Evolutionary conservation across 768 basidiomycete genomes (phyloP), one percentile per base, ranked within the genome.

Genomic region (Auricularia sp.): DNA sequence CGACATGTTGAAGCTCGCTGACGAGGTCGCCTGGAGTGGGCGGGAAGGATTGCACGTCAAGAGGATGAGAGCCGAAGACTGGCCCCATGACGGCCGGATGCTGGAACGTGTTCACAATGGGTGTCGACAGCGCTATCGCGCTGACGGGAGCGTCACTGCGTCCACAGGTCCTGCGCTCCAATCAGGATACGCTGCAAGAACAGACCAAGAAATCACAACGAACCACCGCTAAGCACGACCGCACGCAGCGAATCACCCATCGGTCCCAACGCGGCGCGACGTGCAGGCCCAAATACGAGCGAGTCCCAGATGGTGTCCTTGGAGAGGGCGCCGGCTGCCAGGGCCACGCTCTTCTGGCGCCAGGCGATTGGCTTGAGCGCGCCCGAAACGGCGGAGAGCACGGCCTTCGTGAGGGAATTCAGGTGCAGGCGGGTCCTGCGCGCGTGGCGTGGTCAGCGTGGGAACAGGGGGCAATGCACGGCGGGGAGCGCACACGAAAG

Each of bases 241-340:
- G 78, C 85, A 65, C 92, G 78, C 44, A 94, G 67, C 29, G 84
- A 82, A 1, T 81, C 77, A 2, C 86, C 84, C 61, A 81, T 80
- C 14, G 84, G 81, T 64, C 88, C 84, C 65, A 90, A 71, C 35
- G 85, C 79, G 67, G 77, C 72, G 44, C 78, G 79, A 29, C 94
- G 80, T 11, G 91, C 87, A 11, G 75, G 74, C 64, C 87, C 86
- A 72, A 91, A 90, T 35, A 92, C 83, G 11, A 87, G 75, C 62
- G 87, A 82, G 72, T 97, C 93, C 88, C 91, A 93, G n/a, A 92
- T 72, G 65, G 88, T 88, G 65, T 88, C 86, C 70, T 87, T 87
- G 16, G 83, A 86, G 47, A 93, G 67, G 68, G 86, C 90, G 3
- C 94, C 94, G 64, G 91, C 88, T 0, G 74, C 71, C 3, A 94